Percentiles rank a stretch among this genome's conserved stretches.
These are phyloP conservation scores for Lactifluus rugatus DNA, from an alignment of 768 basidiomycete genomes.

Conservation along the genomic window DNA sequence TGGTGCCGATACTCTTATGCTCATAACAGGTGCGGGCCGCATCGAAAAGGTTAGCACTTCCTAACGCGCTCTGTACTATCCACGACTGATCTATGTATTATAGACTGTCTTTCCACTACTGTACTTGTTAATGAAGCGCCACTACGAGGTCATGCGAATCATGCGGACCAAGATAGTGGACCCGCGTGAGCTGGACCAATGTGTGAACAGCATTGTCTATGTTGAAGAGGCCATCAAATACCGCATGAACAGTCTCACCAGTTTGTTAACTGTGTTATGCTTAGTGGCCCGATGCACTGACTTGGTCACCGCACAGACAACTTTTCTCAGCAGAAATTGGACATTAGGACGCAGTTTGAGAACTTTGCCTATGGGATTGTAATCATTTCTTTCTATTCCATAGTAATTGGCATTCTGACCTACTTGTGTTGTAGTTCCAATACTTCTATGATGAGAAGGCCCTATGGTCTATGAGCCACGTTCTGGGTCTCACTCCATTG, in stretches of 20 bases:
- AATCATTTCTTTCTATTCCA: not conserved
- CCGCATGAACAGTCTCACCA: constrained; percentile 1
- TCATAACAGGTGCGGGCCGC: constrained; percentile 23
- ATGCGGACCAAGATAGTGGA: constrained; percentile 2
- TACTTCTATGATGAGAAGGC: not conserved
- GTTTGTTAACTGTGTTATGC: not conserved
- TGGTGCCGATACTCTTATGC: constrained; percentile 23
- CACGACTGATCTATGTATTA: not conserved
- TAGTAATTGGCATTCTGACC: not conserved
- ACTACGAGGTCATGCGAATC: constrained; percentile 18
- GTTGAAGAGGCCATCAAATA: not conserved
- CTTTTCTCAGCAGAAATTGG: constrained; percentile 20
- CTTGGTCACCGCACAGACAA: constrained; percentile 3
- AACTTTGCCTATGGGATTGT: constrained; percentile 21
- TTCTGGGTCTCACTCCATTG: not conserved
- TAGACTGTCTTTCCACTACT: constrained; percentile 16
- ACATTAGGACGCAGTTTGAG: constrained; percentile 18
- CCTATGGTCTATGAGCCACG: not conserved
- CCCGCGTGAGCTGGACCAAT: not conserved
- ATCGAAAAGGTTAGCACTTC: constrained; percentile 23
- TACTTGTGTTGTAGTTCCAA: constrained; percentile 1
- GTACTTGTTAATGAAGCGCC: constrained; percentile 17
- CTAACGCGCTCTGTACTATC: too few relatives aligned
- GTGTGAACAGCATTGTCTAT: not conserved
- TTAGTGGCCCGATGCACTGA: not conserved